Evolutionary conservation across 73 alveolate species (phyloP).

Genomic region (Paramecium bursaria): DNA sequence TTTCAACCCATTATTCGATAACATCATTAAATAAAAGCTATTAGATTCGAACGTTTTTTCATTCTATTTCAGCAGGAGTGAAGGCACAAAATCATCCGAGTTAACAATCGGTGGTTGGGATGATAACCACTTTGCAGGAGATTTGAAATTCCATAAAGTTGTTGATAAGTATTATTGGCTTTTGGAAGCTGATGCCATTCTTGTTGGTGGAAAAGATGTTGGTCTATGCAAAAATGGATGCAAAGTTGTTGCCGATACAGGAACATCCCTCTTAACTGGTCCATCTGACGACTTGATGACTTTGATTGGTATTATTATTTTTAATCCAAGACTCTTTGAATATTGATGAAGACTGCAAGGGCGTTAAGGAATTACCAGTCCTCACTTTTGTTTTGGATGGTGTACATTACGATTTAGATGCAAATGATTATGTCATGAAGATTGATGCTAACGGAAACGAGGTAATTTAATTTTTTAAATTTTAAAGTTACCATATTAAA

Average conservation of each 20-base stretch:
- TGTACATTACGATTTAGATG: slow-evolving; percentile 51
- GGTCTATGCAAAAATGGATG: slow-evolving; percentile 80
- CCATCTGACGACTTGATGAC: slow-evolving; percentile 72
- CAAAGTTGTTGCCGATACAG: slow-evolving; percentile 84
- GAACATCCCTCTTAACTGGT: slow-evolving; percentile 84
- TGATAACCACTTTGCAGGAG: slow-evolving; percentile 74
- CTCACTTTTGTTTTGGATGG: slow-evolving; percentile 86
- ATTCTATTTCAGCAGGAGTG: slow-evolving; percentile 77
- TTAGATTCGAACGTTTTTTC: slow-evolving; percentile 78
- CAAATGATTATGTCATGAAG: slow-evolving; percentile 64
- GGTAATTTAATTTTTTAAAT: not conserved
- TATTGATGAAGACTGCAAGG: slow-evolving; percentile 74
- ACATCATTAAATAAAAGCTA: slow-evolving; percentile 73
- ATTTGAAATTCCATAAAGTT: slow-evolving; percentile 77
- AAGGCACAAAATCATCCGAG: slow-evolving; percentile 75
- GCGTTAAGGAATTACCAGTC: slow-evolving; percentile 72
- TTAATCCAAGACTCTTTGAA: slow-evolving; percentile 11
- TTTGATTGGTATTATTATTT: slow-evolving; percentile 60
- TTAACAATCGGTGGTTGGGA: slow-evolving; percentile 80
- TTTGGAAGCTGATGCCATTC: slow-evolving; percentile 77
- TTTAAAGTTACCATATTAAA: slow-evolving; percentile 39
- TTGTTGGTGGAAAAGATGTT: slow-evolving; percentile 73
- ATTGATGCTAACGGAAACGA: slow-evolving; percentile 54
- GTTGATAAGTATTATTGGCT: slow-evolving; percentile 78
- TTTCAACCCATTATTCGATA: slow-evolving; percentile 78